Percentiles rank a stretch among this genome's conserved stretches.
These are phyloP conservation scores for Allium sativum DNA, from an alignment of 106 monocot species.

Conservation along the genomic window DNA sequence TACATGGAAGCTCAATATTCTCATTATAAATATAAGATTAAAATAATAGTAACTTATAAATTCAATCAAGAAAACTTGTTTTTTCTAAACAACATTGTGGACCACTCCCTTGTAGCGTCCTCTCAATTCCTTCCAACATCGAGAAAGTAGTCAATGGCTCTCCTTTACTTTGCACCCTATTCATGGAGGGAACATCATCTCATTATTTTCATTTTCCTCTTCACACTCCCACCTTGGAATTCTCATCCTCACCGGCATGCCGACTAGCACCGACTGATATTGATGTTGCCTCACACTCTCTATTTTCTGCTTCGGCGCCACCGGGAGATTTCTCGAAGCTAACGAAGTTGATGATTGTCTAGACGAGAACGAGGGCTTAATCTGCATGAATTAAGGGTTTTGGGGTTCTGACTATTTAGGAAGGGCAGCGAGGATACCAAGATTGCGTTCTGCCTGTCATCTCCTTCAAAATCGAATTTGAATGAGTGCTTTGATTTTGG, in stretches of 20 bases:
- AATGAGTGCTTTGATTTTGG: too few species aligned
- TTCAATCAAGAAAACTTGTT: conserved; percentile 73
- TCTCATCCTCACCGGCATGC: conserved; percentile 33
- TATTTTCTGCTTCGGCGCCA: conserved; percentile 29
- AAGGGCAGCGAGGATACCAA: conserved; percentile 45
- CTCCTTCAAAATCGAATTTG: too few species aligned
- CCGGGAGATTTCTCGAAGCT: conserved; percentile 17
- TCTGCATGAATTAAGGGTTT: conserved; percentile 14
- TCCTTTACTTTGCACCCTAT: conserved; percentile 34
- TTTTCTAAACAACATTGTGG: conserved; percentile 67
- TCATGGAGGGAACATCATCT: conserved; percentile 71
- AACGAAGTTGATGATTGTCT: conserved; percentile 14
- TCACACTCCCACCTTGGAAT: conserved; percentile 8
- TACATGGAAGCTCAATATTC: too few species aligned
- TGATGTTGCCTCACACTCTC: conserved; percentile 9
- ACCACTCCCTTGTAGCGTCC: conserved; percentile 85
- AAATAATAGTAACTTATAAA: not conserved
- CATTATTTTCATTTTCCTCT: conserved; percentile 7
- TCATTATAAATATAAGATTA: too few species aligned
- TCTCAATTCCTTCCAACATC: conserved; percentile 67
- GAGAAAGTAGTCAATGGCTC: conserved; percentile 74
- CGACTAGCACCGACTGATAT: conserved; percentile 65
- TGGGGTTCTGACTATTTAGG: conserved; percentile 19
- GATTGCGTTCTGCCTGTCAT: conserved; percentile 17
- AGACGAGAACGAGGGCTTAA: conserved; percentile 17